phyloP scores from a whole-genome alignment of 345 rosid species.

The Acer yangbiense region DNA sequence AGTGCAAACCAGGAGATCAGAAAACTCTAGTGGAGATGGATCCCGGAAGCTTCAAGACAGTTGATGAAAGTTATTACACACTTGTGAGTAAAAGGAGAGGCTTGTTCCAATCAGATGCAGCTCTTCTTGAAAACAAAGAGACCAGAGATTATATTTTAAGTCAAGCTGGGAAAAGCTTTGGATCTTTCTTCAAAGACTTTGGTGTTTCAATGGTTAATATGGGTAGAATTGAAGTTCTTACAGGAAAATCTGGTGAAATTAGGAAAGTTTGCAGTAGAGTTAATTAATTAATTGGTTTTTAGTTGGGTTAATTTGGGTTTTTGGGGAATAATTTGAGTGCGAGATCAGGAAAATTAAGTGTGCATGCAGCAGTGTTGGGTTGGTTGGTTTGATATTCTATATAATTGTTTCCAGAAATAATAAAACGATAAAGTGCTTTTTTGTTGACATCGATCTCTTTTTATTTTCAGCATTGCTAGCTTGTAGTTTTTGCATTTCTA shows the following conservation, averaged over 20 bases:
- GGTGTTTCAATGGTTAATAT: slow-evolving; percentile 66
- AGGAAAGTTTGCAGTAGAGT: slow-evolving; percentile 59
- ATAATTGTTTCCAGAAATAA: background rate
- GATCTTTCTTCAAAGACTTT: slow-evolving; percentile 60
- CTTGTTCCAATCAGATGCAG: slow-evolving; percentile 62
- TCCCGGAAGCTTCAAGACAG: slow-evolving; percentile 66
- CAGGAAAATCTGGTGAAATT: slow-evolving; percentile 53
- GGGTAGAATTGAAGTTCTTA: slow-evolving; percentile 66
- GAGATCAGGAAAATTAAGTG: background rate
- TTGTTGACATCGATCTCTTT: background rate
- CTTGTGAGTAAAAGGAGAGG: slow-evolving; percentile 61
- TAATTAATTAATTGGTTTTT: slow-evolving; percentile 26
- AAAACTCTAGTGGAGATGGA: slow-evolving; percentile 67
- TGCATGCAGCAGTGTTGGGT: background rate
- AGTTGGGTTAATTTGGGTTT: background rate
- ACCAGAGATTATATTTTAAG: slow-evolving; percentile 48
- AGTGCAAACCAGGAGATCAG: slow-evolving; percentile 48
- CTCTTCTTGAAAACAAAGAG: slow-evolving; percentile 48
- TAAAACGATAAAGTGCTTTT: background rate
- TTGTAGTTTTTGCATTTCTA: too few relatives aligned
- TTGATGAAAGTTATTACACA: slow-evolving; percentile 50
- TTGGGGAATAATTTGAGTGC: background rate
- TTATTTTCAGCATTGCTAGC: background rate
- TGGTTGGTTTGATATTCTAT: background rate
- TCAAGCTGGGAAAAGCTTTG: slow-evolving; percentile 18